A percentile compares a stretch with the other conserved stretches of the same genome.
Conservation (phyloP, 140 eudicot genomes). For the Ambrosia hybrid region DNA sequence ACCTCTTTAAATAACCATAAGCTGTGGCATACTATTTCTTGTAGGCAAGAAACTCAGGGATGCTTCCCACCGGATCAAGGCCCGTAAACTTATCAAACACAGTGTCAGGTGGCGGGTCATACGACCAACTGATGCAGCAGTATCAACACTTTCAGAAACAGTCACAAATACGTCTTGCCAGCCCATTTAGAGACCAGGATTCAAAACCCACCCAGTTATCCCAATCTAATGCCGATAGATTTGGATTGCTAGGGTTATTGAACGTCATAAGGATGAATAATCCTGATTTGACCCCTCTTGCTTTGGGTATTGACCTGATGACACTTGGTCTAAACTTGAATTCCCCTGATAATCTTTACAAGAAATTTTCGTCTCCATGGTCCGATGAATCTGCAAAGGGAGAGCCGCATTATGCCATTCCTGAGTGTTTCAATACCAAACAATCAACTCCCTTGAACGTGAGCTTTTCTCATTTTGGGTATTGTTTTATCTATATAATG, state of each 20-base stretch:
- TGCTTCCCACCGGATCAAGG: constrained; percentile 53
- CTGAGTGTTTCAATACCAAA: constrained; percentile 80
- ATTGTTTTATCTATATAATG: no score
- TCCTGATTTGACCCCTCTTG: constrained; percentile 77
- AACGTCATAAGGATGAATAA: constrained; percentile 73
- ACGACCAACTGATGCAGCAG: constrained; percentile 74
- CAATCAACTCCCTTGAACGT: constrained; percentile 64
- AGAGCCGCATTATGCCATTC: constrained; percentile 69
- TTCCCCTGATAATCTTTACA: constrained; percentile 74
- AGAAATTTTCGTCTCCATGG: constrained; percentile 95
- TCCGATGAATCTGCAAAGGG: constrained; percentile 86
- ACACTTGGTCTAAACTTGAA: constrained; percentile 79
- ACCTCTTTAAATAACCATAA: constrained; percentile 3
- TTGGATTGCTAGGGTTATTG: constrained; percentile 73
- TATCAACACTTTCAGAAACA: constrained; percentile 81
- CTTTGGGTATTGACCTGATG: constrained; percentile 82
- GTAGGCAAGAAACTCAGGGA: constrained; percentile 53
- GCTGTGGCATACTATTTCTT: constrained; percentile 15
- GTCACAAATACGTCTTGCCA: constrained; percentile 59
- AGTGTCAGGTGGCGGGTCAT: constrained; percentile 56
- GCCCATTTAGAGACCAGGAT: constrained; percentile 72
- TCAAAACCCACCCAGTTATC: constrained; percentile 54
- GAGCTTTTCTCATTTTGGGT: constrained; percentile 19
- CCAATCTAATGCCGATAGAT: constrained; percentile 57
- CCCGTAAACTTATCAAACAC: constrained; percentile 48